Conservation (phyloP, 257 asterid genomes). For the Prunella vulgaris region DNA sequence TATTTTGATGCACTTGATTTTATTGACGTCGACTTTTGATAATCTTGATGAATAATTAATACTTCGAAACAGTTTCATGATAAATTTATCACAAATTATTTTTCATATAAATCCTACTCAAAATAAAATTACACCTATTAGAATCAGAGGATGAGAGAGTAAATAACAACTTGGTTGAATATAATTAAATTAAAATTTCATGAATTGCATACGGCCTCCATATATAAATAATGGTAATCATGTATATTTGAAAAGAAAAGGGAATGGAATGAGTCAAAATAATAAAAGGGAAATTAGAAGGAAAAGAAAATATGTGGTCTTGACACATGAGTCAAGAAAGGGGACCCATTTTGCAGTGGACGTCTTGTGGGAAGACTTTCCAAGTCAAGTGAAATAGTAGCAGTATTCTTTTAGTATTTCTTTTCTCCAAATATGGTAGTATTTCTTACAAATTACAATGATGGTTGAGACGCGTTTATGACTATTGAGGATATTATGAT, state of each 20-base stretch:
- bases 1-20: too few species aligned
- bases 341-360: conserved; percentile 15
- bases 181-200: too few species aligned
- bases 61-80: too few species aligned
- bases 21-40: too few species aligned
- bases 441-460: not conserved
- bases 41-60: too few species aligned
- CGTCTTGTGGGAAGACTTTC: conserved; percentile 20
- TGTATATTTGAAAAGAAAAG: not conserved
- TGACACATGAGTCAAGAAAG: conserved; percentile 18
- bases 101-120: too few species aligned
- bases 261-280: conserved; percentile 20
- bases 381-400: conserved; percentile 24
- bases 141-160: too few species aligned
- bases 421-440: not conserved
- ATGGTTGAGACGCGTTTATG: conserved; percentile 19
- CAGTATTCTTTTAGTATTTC: not conserved
- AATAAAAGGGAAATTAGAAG: not conserved
- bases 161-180: too few species aligned
- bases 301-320: conserved; percentile 4
- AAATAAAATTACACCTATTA: too few species aligned
- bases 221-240: too few species aligned
- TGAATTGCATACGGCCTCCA: too few species aligned
- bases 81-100: too few species aligned
- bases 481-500: not conserved